Base-by-base conservation (phyloP, 495 filamentous ascomycete species). In the Xylaria curta region DNA sequence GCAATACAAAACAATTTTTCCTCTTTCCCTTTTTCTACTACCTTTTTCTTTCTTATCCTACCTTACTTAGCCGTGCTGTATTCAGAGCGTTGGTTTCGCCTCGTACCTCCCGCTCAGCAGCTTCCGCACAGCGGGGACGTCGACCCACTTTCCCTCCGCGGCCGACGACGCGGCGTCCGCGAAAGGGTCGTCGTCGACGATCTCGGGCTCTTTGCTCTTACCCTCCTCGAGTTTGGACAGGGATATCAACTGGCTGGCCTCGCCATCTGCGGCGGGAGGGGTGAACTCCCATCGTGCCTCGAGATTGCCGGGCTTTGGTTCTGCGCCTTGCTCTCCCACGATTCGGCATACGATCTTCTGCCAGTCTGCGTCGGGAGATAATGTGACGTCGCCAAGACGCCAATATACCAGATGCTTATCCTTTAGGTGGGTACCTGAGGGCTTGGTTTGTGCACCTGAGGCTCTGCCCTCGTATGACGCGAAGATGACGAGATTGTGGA, bases 341-440 rank as follows among this genome's bases (percentile, higher is more conserved):
- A 97, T 93, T 10, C 94, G 89, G 68, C 91, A 93, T 9, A 97
- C 90, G 66, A 97, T 87, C 81, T 93, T 94, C 75, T 90, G 85
- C 72, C 81, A 83, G 65, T 81, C 81, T 0, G 80, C 86, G 26
- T 86, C 83, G 2, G 74, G 70, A 46, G 91, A 88, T 17, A 98
- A 79, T 0, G 85, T 87, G 15, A 95, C 79, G 75, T 98, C 97
- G 28, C 93, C 93, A 15, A 98, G 83, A 64, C 91, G 91, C 96
- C 96, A 99, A 78, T 90, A 93, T 17, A 97, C 90, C 5, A 94
- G 80, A n/a, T 92, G 91, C 66, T 92, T 91, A 66, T 98, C 95
- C 76, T 94, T 93, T 10, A 93, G 87, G 83, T 98, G 97, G 0
- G 88, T 91, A 12, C 93, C 93, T 9, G 86, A 83, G 0, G 93